Conservation (phyloP, 1,284 basidiomycete species). For the Rhodotorula sp. region DNA sequence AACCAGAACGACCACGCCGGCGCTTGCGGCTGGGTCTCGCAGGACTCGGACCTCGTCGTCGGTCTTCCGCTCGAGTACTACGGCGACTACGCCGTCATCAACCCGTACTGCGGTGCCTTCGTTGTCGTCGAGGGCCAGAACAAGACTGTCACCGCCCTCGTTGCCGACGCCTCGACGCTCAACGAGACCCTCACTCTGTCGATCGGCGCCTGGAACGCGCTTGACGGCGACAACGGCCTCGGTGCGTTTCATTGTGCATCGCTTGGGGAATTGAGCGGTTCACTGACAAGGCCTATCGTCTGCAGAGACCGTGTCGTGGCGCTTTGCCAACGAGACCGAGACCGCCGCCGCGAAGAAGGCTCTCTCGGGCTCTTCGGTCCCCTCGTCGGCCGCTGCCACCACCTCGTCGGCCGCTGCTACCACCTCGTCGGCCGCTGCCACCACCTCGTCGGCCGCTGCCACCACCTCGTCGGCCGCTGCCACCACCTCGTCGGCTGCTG, state of each 20-base stretch:
- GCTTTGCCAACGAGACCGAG: constrained; percentile 41
- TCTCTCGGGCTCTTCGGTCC: not conserved
- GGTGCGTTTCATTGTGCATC: not conserved
- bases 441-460: not conserved
- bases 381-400: not conserved
- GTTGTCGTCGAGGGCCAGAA: constrained; percentile 34
- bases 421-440: not conserved
- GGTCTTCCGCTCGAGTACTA: constrained; percentile 41
- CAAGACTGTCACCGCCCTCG: constrained; percentile 31
- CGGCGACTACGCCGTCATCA: constrained; percentile 27
- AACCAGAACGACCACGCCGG: constrained; percentile 32
- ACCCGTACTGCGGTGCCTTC: constrained; percentile 39
- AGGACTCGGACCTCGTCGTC: constrained; percentile 34
- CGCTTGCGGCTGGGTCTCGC: constrained; percentile 25
- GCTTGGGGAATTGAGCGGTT: no score
- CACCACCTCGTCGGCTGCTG: constrained; percentile 1
- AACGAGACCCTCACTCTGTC: constrained; percentile 36
- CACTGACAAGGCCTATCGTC: not conserved
- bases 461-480: not conserved
- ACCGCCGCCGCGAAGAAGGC: constrained; percentile 25
- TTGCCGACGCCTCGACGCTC: constrained; percentile 36
- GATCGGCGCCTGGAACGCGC: constrained; percentile 29
- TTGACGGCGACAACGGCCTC: constrained; percentile 23
- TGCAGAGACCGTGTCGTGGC: constrained; percentile 32
- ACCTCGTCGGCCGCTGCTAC: constrained; percentile 2